These are phyloP conservation scores for Escovopsis sp. DNA, from an alignment of 2,329 filamentous ascomycete species.

Conservation along the genomic window DNA sequence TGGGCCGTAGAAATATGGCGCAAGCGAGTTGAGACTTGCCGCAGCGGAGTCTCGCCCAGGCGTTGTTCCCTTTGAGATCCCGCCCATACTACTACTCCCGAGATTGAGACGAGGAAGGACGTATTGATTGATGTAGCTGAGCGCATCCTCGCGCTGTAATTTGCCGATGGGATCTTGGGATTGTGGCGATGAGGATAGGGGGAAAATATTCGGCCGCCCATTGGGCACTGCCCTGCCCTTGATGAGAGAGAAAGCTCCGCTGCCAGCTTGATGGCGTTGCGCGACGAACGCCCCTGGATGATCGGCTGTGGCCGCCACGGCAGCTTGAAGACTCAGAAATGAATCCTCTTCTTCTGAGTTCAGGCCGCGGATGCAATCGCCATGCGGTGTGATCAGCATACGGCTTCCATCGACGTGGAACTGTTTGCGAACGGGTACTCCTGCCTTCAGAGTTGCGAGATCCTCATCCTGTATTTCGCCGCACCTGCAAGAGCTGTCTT, in stretches of 20 bases:
- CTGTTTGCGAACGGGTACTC: constrained; percentile 45
- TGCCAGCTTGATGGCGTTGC: constrained; percentile 36
- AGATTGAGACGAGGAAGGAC: constrained; percentile 46
- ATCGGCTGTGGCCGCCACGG: constrained; percentile 33
- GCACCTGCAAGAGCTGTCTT: constrained; percentile 24
- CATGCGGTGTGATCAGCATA: constrained; percentile 60
- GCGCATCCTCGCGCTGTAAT: constrained; percentile 50
- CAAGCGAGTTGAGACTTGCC: constrained; percentile 38
- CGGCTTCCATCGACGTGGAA: constrained; percentile 44
- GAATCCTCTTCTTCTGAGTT: constrained; percentile 52
- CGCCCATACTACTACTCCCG: constrained; percentile 30
- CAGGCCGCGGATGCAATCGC: constrained; percentile 61
- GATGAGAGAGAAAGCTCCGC: constrained; percentile 45
- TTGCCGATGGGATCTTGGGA: constrained; percentile 46
- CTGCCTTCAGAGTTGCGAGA: constrained; percentile 37
- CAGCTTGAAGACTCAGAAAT: constrained; percentile 54
- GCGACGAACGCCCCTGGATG: constrained; percentile 42
- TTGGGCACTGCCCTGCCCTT: constrained; percentile 51
- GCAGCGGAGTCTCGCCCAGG: constrained; percentile 30
- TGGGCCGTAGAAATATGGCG: constrained; percentile 40
- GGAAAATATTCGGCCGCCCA: constrained; percentile 47
- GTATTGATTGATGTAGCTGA: constrained; percentile 56
- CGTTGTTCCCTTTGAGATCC: constrained; percentile 21
- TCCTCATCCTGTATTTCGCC: constrained; percentile 33
- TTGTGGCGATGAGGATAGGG: constrained; percentile 29